These are phyloP conservation scores for Coprinopsis cinerea DNA, from an alignment of 768 basidiomycete species.

Conservation along the genomic window DNA sequence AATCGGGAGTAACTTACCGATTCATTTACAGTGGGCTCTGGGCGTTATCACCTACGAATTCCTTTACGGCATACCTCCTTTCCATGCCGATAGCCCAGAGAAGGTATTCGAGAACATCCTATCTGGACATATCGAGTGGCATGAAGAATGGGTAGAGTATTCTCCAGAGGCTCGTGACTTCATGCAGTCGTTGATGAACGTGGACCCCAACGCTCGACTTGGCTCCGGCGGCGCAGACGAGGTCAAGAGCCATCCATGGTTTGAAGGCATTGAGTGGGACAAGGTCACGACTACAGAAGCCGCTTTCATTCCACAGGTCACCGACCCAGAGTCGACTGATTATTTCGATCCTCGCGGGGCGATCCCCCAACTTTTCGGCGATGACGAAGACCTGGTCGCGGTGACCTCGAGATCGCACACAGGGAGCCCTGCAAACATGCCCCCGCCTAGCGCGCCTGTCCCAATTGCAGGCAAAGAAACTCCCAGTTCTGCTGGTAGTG, in stretches of 20 bases:
- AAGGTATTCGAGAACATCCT: conserved; percentile 98
- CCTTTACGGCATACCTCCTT: conserved; percentile 92
- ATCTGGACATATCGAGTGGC: conserved; percentile 91
- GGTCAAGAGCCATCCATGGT: conserved; percentile 89
- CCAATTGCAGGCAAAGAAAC: conserved; percentile 38
- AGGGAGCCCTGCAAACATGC: conserved; percentile 42
- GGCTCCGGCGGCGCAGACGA: conserved; percentile 87
- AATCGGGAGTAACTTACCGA: conserved; percentile 10
- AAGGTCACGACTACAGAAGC: conserved; percentile 84
- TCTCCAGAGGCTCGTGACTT: conserved; percentile 86
- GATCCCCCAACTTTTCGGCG: conserved; percentile 84
- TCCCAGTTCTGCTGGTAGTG: conserved; percentile 51
- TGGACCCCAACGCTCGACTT: conserved; percentile 73
- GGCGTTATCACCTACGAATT: conserved; percentile 99
- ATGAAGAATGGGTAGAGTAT: conserved; percentile 87
- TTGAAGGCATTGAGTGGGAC: conserved; percentile 89
- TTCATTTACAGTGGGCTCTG: conserved; percentile 78
- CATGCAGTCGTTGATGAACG: conserved; percentile 79
- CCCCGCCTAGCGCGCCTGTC: conserved; percentile 37
- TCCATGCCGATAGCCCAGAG: conserved; percentile 95
- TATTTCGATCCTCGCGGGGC: conserved; percentile 98
- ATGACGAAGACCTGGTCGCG: conserved; percentile 62
- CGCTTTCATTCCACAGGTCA: conserved; percentile 91
- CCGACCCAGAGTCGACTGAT: conserved; percentile 98
- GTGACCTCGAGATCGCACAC: conserved; percentile 41